Base-by-base conservation (phyloP, 352 stramenopile species). In the Phytophthora vignae region DNA sequence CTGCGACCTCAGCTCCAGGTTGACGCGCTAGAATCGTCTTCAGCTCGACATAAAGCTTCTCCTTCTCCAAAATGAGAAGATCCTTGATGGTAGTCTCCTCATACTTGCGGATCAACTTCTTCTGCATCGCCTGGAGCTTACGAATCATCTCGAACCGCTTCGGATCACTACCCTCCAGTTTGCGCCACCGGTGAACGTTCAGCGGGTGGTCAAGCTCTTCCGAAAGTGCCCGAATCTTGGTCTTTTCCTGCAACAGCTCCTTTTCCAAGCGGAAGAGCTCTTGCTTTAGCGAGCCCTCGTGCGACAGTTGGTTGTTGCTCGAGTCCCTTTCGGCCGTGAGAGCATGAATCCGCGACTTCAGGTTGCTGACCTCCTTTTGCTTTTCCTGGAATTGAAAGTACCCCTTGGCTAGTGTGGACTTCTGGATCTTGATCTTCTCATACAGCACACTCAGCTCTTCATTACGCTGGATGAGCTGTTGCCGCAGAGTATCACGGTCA, bases 401-500 rank as follows among this genome's bases (percentile, higher is more conserved):
- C 5, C 91, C 93, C 52, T 96, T 96, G 44, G 74, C 70, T 17
- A 98, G 71, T 11, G 81, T 92, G n/a, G 89, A 94, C 60, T 93
- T 87, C 50, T 98, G 91, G 19, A 98, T 90, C 60, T 98, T 96
- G 53, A 98, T 96, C 59, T 98, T 97, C 61, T 97, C 92, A 69
- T 98, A 98, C 11, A 98, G 62, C 38, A 85, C 73, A 15, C 74
- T 82, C 4, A 98, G 74, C 74, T 98, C 94, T 19, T 95, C 79
- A 65, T 91, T 92, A 27, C 94, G 74, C 59, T 95, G 84, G 50
- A 97, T 96, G 53, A 98, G 87, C 71, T 98, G 93, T 44, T 87
- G 79, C 4, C 87, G 78, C 14, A 98, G 67, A 22, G 94, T 92
- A 73, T 97, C 85, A 19, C 91, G 83, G 70, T 98, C 94, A 46